Evolutionary conservation across 2,329 filamentous ascomycete species (phyloP).

Genomic region (Nemania sp.): DNA sequence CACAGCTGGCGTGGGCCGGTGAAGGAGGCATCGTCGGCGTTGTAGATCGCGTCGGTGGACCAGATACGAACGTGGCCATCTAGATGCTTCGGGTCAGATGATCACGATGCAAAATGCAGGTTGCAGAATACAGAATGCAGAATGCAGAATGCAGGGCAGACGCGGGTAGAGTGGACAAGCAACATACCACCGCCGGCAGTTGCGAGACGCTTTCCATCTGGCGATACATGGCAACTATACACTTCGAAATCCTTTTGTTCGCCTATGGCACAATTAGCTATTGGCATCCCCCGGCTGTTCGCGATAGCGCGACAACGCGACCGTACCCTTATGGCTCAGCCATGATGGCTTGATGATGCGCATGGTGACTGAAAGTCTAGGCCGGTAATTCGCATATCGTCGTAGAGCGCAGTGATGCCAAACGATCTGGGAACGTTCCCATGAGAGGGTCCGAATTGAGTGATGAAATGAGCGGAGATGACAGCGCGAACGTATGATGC

Average conservation of each 20-base stretch:
- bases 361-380: slow-evolving; percentile 54
- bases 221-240: slow-evolving; percentile 96
- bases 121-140: background rate
- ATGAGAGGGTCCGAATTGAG: background rate
- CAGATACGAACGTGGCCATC: slow-evolving; percentile 97
- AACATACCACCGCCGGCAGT: slow-evolving; percentile 86
- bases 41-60: slow-evolving; percentile 93
- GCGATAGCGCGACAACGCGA: background rate
- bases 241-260: slow-evolving; percentile 99
- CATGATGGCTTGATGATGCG: slow-evolving; percentile 92
- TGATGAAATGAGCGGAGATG: background rate
- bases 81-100: slow-evolving; percentile 39
- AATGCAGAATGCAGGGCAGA: background rate
- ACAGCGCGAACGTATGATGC: background rate
- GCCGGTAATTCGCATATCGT: slow-evolving; percentile 39
- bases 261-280: slow-evolving; percentile 53
- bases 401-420: slow-evolving; percentile 17
- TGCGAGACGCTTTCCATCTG: slow-evolving; percentile 87
- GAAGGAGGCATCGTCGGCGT: slow-evolving; percentile 72
- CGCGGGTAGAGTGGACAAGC: background rate
- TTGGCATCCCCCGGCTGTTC: background rate
- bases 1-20: slow-evolving; percentile 88
- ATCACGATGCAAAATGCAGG: slow-evolving; percentile 7
- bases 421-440: background rate
- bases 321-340: slow-evolving; percentile 86